These are phyloP conservation scores for Debaryomyces psychrophilus DNA, from an alignment of 1,139 yeast genomes.

Conservation along the genomic window DNA sequence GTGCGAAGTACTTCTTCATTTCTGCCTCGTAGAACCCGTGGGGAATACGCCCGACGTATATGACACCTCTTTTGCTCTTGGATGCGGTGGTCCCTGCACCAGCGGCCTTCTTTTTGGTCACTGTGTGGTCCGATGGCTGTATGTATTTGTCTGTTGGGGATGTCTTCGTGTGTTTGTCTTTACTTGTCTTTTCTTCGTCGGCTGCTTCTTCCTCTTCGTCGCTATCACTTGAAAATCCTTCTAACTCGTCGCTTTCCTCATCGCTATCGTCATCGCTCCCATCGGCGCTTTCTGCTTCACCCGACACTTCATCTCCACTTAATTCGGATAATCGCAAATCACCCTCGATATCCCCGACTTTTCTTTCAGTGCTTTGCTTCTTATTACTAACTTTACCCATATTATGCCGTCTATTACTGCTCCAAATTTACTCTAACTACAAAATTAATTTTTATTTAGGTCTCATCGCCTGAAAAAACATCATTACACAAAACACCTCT, in stretches of 20 bases:
- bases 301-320: conserved; percentile 30
- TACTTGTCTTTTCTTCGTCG: conserved; percentile 16
- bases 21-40: conserved; percentile 89
- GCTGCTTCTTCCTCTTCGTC: conserved; percentile 25
- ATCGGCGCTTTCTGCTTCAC: conserved; percentile 24
- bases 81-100: conserved; percentile 22
- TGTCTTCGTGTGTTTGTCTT: background rate
- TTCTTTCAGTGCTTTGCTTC: conserved; percentile 19
- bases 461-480: conserved; percentile 9
- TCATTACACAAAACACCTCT: conserved; percentile 7
- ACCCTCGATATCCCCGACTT: conserved; percentile 31
- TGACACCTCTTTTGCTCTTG: conserved; percentile 54
- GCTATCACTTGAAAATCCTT: conserved; percentile 25
- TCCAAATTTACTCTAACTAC: background rate
- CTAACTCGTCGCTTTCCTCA: conserved; percentile 26
- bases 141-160: conserved; percentile 1
- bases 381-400: conserved; percentile 13
- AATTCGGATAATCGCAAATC: conserved; percentile 38
- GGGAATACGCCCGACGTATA: conserved; percentile 91
- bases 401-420: conserved; percentile 4
- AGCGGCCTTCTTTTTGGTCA: conserved; percentile 11
- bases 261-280: conserved; percentile 17
- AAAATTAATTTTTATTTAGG: conserved; percentile 5
- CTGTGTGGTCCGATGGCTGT: conserved; percentile 6
- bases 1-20: conserved; percentile 77